Evolutionary conservation across 1,139 yeast genomes (phyloP).

Genomic region (Candida sp.): DNA sequence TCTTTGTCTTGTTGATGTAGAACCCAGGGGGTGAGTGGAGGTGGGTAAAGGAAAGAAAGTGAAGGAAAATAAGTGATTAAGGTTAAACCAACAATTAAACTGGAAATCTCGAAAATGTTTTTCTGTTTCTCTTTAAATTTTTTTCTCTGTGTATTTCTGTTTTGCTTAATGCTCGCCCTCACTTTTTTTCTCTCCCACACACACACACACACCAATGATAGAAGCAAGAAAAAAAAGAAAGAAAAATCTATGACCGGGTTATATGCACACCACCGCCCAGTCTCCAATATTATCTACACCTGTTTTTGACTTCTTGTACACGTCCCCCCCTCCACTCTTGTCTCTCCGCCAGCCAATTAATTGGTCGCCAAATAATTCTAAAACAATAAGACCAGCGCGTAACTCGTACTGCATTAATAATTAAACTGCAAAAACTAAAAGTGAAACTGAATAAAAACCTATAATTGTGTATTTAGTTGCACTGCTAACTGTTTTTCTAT

Average conservation of each 20-base stretch:
- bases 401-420: neutral
- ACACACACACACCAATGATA: neutral
- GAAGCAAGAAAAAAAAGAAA: neutral
- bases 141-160: neutral
- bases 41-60: neutral
- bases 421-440: neutral
- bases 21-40: neutral
- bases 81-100: slow-evolving; percentile 1
- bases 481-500: neutral
- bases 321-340: neutral
- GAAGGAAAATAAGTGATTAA: slow-evolving; percentile 2
- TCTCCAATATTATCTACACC: neutral
- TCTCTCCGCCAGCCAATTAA: neutral
- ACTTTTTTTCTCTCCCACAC: neutral
- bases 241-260: slow-evolving; percentile 1
- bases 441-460: neutral
- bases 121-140: neutral
- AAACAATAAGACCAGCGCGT: neutral
- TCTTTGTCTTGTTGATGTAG: neutral
- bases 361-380: neutral
- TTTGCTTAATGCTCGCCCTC: neutral
- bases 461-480: neutral
- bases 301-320: slow-evolving; percentile 1
- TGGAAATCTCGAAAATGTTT: slow-evolving; percentile 1
- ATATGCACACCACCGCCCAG: slow-evolving; percentile 2